Conservation (phyloP, 768 basidiomycete genomes). For the Exidia glandulosa region DNA sequence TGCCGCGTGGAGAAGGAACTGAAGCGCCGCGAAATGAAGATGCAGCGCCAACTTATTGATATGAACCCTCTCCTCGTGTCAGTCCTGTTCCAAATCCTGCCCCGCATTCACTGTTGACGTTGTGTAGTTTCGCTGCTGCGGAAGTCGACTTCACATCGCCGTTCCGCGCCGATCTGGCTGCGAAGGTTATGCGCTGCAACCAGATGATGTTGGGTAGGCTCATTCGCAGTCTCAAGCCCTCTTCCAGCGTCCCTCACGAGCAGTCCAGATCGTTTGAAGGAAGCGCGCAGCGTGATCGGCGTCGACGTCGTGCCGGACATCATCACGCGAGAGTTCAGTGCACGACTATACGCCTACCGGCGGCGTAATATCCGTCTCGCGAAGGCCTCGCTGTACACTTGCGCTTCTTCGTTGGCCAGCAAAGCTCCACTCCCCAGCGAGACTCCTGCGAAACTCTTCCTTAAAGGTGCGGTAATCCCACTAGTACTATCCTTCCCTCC, state of each 20-base stretch:
- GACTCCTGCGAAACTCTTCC: slow-evolving; percentile 5
- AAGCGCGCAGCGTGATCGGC: slow-evolving; percentile 10
- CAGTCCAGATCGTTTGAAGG: slow-evolving; percentile 12
- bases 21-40: slow-evolving; percentile 12
- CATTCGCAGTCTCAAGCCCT: too few relatives aligned
- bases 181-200: slow-evolving; percentile 11
- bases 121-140: slow-evolving; percentile 15
- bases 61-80: slow-evolving; percentile 14
- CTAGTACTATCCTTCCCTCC: slow-evolving; percentile 2
- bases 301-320: slow-evolving; percentile 8
- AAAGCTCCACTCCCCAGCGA: slow-evolving; percentile 15
- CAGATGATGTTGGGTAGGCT: slow-evolving; percentile 15
- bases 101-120: background rate
- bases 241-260: too few relatives aligned
- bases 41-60: slow-evolving; percentile 14
- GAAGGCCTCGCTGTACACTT: slow-evolving; percentile 10
- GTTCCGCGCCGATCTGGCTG: slow-evolving; percentile 10
- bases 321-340: slow-evolving; percentile 11
- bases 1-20: slow-evolving; percentile 12
- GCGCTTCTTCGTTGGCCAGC: slow-evolving; percentile 11
- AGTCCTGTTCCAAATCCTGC: too few relatives aligned
- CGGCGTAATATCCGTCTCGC: slow-evolving; percentile 8
- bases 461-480: background rate
- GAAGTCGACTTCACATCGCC: slow-evolving; percentile 12
- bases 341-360: slow-evolving; percentile 12